A percentile compares a stretch with the other conserved stretches of the same genome.
These are phyloP conservation scores for Colletotrichum theobromicola DNA, from an alignment of 2,329 filamentous ascomycete genomes.

Conservation along the genomic window DNA sequence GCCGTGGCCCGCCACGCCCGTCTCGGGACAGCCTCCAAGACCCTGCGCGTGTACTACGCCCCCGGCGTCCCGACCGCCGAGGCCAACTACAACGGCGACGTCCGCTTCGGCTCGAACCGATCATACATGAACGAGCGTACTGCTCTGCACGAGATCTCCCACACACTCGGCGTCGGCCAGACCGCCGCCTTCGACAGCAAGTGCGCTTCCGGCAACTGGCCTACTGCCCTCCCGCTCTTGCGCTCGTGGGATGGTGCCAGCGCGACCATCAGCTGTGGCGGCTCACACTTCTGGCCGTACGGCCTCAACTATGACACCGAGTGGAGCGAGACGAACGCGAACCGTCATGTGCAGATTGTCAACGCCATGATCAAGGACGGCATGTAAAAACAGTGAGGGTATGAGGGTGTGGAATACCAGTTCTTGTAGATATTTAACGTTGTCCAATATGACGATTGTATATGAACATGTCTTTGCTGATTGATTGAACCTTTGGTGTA, in stretches of 20 bases:
- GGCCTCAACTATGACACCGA: slow-evolving; percentile 49
- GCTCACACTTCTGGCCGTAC: slow-evolving; percentile 46
- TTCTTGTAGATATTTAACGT: not conserved
- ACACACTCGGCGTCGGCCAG: slow-evolving; percentile 53
- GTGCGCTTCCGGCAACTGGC: slow-evolving; percentile 47
- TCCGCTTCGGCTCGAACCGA: slow-evolving; percentile 50
- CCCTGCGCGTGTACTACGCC: slow-evolving; percentile 44
- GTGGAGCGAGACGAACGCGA: slow-evolving; percentile 48
- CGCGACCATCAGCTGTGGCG: slow-evolving; percentile 43
- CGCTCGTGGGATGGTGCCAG: slow-evolving; percentile 42
- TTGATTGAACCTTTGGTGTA: not conserved
- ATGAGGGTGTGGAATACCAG: not conserved
- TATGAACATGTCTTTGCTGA: not conserved
- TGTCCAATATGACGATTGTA: not conserved
- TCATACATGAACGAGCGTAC: slow-evolving; percentile 54
- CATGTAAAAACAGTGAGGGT: slow-evolving; percentile 21
- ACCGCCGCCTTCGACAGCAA: slow-evolving; percentile 42
- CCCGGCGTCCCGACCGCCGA: slow-evolving; percentile 51
- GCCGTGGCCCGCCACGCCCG: slow-evolving; percentile 46
- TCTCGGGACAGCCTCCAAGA: slow-evolving; percentile 40
- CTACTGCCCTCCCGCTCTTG: slow-evolving; percentile 42
- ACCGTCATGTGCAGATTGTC: slow-evolving; percentile 47
- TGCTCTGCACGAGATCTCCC: slow-evolving; percentile 52
- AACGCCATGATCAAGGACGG: slow-evolving; percentile 52
- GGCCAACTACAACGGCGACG: slow-evolving; percentile 51